Base-by-base conservation (phyloP, 257 asterid genomes). In the Catharanthus roseus region DNA sequence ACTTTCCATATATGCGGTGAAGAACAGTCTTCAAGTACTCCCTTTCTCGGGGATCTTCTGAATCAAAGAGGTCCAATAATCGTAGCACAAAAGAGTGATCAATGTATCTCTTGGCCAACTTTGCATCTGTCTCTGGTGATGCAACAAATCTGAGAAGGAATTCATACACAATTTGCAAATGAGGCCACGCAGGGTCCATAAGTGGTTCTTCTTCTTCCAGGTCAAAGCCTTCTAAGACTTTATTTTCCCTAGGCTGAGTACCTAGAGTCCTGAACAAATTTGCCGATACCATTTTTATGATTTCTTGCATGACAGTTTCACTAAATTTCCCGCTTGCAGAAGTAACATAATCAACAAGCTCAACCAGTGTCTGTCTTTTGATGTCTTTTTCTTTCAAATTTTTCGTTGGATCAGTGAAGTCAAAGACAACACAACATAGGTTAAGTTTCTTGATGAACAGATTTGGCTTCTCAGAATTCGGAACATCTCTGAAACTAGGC, bases 31-130 rank as follows among this genome's bases (percentile, higher is more conserved):
- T 92, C 67, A 92, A 78, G 81, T 92, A 90, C 86, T 92, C 97
- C 67, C 98, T 82, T 82, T 92, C 96, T 77, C 98, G 80, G n/a
- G 95, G 98, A 78, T 92, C 97, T 75, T 92, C 96, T 6, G 98
- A 90, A 78, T 92, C 98, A 53, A 92, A 92, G 69, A 88, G 91
- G 83, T 92, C 97, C 58, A 92, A 78, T 69, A 92, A 75, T 79
- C 79, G 86, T 60, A 90, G 73, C 67, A 92, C 86, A 72, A 90
- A 92, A 31, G 88, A 81, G 84, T 92, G 97, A 75, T 92, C 98
- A n/a, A 92, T 62, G 67, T 86, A 90, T 63, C 97, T 85, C 82
- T 92, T 92, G 24, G 95, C 98, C 83, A 90, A 75, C 88, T 90
- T 90, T 47, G 97, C 91, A 78, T 90, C 97, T 0, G 97, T 92